These are phyloP conservation scores for Hibiscus syriacus DNA, from an alignment of 345 rosid genomes.

Conservation along the genomic window DNA sequence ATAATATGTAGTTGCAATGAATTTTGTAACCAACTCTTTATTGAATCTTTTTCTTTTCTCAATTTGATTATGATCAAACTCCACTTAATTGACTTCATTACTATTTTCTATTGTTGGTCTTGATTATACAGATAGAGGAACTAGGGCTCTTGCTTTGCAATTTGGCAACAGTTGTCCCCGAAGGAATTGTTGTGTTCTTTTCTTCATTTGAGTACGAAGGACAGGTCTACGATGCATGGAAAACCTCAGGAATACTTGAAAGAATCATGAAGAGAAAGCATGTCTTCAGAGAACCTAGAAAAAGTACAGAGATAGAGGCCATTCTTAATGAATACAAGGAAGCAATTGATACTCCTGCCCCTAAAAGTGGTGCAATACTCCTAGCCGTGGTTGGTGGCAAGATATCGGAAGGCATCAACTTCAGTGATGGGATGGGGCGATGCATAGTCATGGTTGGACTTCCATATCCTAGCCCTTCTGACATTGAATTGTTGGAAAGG, in stretches of 20 bases:
- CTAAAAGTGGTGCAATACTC: slow-evolving; percentile 67
- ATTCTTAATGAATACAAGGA: slow-evolving; percentile 80
- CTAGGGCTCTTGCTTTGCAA: slow-evolving; percentile 81
- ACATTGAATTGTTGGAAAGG: slow-evolving; percentile 81
- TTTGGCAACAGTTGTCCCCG: slow-evolving; percentile 69
- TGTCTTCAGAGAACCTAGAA: slow-evolving; percentile 85
- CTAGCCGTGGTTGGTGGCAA: slow-evolving; percentile 95
- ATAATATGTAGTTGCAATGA: slow-evolving; percentile 4
- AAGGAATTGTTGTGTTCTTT: slow-evolving; percentile 89
- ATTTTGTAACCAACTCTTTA: background rate
- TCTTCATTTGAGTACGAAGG: slow-evolving; percentile 86
- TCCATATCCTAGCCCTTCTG: slow-evolving; percentile 83
- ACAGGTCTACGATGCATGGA: slow-evolving; percentile 73
- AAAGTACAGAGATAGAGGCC: slow-evolving; percentile 53
- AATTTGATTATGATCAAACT: background rate
- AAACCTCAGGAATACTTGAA: slow-evolving; percentile 60
- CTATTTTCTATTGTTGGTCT: background rate
- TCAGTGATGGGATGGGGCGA: slow-evolving; percentile 93
- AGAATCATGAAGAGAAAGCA: slow-evolving; percentile 72
- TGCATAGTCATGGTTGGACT: slow-evolving; percentile 96
- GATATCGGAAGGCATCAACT: slow-evolving; percentile 97
- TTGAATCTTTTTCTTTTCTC: background rate
- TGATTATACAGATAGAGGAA: slow-evolving; percentile 70
- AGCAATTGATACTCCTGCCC: slow-evolving; percentile 36
- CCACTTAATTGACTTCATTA: background rate